Percentiles rank a stretch among this genome's conserved stretches.
These are phyloP conservation scores for Aureobasidium sp. DNA, from an alignment of 2,329 filamentous ascomycete species.

Conservation along the genomic window DNA sequence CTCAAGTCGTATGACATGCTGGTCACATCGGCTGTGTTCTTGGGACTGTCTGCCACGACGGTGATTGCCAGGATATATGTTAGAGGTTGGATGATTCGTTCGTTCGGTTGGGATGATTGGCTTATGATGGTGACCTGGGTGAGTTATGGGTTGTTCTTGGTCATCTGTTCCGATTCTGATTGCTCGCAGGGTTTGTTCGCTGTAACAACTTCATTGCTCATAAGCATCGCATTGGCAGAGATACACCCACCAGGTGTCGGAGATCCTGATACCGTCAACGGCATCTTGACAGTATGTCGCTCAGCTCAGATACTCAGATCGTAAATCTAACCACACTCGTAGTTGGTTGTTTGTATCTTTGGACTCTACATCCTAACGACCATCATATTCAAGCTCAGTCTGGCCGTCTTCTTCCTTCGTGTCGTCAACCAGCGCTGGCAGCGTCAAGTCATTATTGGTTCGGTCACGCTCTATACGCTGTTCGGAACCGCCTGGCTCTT, in stretches of 20 bases:
- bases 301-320: too few relatives aligned
- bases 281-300: slow-evolving; percentile 6
- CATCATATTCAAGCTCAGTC: slow-evolving; percentile 37
- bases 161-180: neutral
- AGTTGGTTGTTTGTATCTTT: slow-evolving; percentile 28
- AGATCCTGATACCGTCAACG: neutral
- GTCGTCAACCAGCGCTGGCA: slow-evolving; percentile 35
- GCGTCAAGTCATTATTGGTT: slow-evolving; percentile 22
- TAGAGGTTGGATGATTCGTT: slow-evolving; percentile 30
- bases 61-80: slow-evolving; percentile 34
- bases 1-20: slow-evolving; percentile 12
- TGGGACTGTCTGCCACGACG: slow-evolving; percentile 31
- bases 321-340: neutral
- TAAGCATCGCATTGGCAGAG: neutral
- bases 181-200: neutral
- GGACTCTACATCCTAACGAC: slow-evolving; percentile 34
- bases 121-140: slow-evolving; percentile 34
- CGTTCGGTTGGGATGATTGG: slow-evolving; percentile 38
- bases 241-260: neutral
- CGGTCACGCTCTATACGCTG: slow-evolving; percentile 22
- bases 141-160: slow-evolving; percentile 12
- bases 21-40: slow-evolving; percentile 19
- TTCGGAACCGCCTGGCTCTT: slow-evolving; percentile 29
- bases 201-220: neutral
- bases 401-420: slow-evolving; percentile 39